Evolutionary conservation across 306 rosid species (phyloP).

Genomic region (Rosa rugosa): DNA sequence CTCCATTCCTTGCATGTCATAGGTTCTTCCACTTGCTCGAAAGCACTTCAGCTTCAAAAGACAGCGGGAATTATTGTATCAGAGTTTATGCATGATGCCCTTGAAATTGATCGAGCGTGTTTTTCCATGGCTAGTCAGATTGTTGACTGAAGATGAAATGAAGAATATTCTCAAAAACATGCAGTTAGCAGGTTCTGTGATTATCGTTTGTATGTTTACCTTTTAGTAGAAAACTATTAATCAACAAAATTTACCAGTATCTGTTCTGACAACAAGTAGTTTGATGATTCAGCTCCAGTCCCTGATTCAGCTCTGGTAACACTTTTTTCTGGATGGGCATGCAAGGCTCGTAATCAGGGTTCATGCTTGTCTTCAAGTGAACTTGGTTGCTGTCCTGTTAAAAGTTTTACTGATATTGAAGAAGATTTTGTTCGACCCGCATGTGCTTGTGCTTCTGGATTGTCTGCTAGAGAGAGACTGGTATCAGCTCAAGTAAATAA

Average conservation of each 20-base stretch:
- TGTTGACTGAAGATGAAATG: conserved; percentile 75
- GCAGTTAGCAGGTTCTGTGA: conserved; percentile 84
- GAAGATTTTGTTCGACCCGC: conserved; percentile 50
- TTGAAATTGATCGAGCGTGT: conserved; percentile 90
- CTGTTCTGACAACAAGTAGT: conserved; percentile 38
- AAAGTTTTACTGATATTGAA: conserved; percentile 67
- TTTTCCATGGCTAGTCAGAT: conserved; percentile 87
- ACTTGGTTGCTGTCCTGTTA: conserved; percentile 75
- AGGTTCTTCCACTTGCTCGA: conserved; percentile 99
- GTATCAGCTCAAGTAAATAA: conserved; percentile 48
- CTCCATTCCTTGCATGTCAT: conserved; percentile 31
- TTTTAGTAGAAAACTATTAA: conserved; percentile 14
- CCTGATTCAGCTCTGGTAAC: conserved; percentile 88
- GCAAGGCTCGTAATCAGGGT: conserved; percentile 93
- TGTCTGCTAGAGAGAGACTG: conserved; percentile 53
- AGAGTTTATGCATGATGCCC: conserved; percentile 96
- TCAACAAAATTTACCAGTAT: neutral
- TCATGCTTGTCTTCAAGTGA: conserved; percentile 76
- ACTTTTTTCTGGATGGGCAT: conserved; percentile 97
- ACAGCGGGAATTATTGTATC: conserved; percentile 88
- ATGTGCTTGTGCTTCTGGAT: conserved; percentile 56
- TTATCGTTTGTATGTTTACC: conserved; percentile 28
- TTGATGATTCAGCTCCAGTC: conserved; percentile 75
- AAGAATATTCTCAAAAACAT: conserved; percentile 72
- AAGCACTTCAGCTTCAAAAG: conserved; percentile 83